phyloP scores from a whole-genome alignment of 108 stramenopile species.

The Nannochloropsis granulata region DNA sequence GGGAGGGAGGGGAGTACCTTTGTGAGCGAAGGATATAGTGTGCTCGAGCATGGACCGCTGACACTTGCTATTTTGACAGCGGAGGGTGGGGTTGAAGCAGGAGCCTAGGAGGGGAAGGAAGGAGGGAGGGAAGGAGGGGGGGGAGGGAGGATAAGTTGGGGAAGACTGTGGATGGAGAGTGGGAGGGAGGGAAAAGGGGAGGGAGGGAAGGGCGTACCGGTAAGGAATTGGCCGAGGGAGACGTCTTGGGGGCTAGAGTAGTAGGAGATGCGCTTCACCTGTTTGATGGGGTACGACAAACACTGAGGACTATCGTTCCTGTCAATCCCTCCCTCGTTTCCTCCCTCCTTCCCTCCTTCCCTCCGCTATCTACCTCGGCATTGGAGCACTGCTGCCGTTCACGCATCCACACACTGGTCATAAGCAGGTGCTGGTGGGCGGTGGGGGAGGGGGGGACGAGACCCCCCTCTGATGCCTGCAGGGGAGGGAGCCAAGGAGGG shows the following conservation, averaged over 20 bases:
- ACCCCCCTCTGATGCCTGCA: not conserved
- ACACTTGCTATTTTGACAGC: slow-evolving; percentile 75
- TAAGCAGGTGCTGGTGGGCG: slow-evolving; percentile 76
- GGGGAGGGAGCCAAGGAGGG: no score
- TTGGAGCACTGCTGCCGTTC: slow-evolving; percentile 72
- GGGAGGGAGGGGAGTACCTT: not conserved
- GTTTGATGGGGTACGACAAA: no score
- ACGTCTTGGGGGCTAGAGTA: slow-evolving; percentile 71
- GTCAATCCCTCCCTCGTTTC: no score
- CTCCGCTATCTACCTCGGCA: slow-evolving; percentile 43
- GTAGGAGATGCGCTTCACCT: slow-evolving; percentile 79
- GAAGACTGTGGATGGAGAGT: no score
- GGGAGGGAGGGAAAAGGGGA: no score
- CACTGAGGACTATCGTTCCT: no score
- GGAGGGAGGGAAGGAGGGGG: no score
- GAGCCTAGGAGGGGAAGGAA: no score
- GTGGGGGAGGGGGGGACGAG: slow-evolving; percentile 19
- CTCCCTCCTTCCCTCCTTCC: no score
- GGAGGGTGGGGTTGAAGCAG: slow-evolving; percentile 79
- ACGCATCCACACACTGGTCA: slow-evolving; percentile 86
- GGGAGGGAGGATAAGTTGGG: no score
- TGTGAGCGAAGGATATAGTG: slow-evolving; percentile 75
- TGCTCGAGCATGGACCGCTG: slow-evolving; percentile 66
- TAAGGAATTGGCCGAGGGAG: slow-evolving; percentile 74
- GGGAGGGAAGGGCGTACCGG: slow-evolving; percentile 36